These are phyloP conservation scores for Eustoma russellianum DNA, from an alignment of 257 asterid genomes.

Conservation along the genomic window DNA sequence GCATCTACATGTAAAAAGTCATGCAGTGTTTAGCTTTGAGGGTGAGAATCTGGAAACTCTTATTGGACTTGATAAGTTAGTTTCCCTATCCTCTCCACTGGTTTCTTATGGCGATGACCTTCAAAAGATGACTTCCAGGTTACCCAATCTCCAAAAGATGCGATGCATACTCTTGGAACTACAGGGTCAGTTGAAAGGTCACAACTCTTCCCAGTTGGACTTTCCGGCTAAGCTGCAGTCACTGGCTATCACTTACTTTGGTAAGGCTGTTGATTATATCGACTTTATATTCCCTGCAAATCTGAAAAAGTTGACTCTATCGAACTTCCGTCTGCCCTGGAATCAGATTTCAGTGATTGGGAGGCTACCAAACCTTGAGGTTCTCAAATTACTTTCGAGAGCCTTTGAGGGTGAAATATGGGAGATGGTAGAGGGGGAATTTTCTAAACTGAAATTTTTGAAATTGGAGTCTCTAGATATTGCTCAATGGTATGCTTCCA, in stretches of 20 bases:
- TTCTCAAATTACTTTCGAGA: not conserved
- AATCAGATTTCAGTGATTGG: not conserved
- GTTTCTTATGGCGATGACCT: not conserved
- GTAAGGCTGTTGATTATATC: not conserved
- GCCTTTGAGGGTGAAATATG: not conserved
- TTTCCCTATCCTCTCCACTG: slow-evolving; percentile 2
- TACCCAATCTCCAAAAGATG: slow-evolving; percentile 7
- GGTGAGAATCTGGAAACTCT: not conserved
- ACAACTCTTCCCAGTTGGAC: not conserved
- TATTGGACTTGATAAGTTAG: not conserved
- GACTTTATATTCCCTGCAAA: not conserved
- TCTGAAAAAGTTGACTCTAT: not conserved
- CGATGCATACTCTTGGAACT: not conserved
- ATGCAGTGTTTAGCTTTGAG: not conserved
- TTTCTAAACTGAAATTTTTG: not conserved
- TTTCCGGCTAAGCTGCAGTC: not conserved
- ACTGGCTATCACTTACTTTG: not conserved
- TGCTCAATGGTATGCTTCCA: not conserved
- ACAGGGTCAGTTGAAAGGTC: not conserved
- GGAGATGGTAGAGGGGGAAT: slow-evolving; percentile 3
- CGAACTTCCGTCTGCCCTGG: not conserved
- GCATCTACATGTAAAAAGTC: slow-evolving; percentile 1
- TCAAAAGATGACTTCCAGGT: not conserved
- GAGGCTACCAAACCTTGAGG: slow-evolving; percentile 1
- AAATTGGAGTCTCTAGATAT: not conserved